A percentile compares a stretch with the other conserved stretches of the same genome.
These are phyloP conservation scores for Prunus kanzakura DNA, from an alignment of 306 rosid species.

Conservation along the genomic window DNA sequence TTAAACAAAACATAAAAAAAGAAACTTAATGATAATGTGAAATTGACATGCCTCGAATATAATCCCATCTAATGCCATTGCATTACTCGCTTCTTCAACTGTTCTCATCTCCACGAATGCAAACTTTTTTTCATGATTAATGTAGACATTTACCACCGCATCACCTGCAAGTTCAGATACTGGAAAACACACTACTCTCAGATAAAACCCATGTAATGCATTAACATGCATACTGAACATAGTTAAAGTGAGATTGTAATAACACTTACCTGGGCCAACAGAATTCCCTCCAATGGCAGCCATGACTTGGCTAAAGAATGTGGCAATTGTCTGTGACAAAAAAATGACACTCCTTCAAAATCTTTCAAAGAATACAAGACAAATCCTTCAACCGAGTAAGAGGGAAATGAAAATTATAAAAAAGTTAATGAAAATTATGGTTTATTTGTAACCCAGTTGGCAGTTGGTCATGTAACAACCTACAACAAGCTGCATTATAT, in stretches of 20 bases:
- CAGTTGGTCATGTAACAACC: background rate
- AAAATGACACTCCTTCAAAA: slow-evolving; percentile 20
- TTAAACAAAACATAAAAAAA: background rate
- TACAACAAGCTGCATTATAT: background rate
- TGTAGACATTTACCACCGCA: slow-evolving; percentile 80
- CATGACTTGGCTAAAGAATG: slow-evolving; percentile 81
- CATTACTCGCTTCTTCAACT: slow-evolving; percentile 89
- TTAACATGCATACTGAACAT: background rate
- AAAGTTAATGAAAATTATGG: background rate
- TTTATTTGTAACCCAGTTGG: background rate
- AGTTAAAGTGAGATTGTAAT: background rate
- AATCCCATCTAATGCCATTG: slow-evolving; percentile 87
- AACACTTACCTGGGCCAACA: slow-evolving; percentile 57
- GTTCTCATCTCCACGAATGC: slow-evolving; percentile 93
- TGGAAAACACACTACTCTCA: slow-evolving; percentile 22
- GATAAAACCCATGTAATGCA: slow-evolving; percentile 16
- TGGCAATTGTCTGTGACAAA: slow-evolving; percentile 59
- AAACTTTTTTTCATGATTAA: slow-evolving; percentile 85
- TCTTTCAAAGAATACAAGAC: slow-evolving; percentile 12
- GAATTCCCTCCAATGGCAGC: slow-evolving; percentile 79
- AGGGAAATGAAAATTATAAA: background rate
- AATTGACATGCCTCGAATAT: slow-evolving; percentile 58
- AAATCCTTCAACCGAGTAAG: slow-evolving; percentile 4
- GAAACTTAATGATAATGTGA: background rate
- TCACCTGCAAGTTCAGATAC: slow-evolving; percentile 53